Conservation (phyloP, 768 basidiomycete genomes). For the Multifurca ochricompacta region DNA sequence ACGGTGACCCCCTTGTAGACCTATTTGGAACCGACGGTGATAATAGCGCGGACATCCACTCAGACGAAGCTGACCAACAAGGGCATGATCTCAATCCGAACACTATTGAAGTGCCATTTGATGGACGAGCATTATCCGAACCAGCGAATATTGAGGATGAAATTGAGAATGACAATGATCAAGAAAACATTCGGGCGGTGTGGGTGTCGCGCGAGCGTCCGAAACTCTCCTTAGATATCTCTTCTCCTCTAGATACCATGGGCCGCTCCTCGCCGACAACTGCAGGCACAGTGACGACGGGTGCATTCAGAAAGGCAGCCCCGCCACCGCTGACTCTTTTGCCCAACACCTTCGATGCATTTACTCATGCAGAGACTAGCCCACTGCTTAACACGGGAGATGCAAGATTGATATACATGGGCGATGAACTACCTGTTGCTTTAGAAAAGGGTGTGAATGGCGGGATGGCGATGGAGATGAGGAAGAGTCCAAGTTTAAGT, state of each 20-base stretch:
- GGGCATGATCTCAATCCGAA: conserved; percentile 33
- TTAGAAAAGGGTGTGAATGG: conserved; percentile 17
- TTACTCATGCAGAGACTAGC: conserved; percentile 32
- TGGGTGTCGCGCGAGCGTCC: conserved; percentile 25
- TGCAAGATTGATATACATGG: conserved; percentile 41
- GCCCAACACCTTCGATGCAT: conserved; percentile 26
- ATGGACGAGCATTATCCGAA: conserved; percentile 32
- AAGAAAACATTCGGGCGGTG: conserved; percentile 29
- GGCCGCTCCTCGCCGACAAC: conserved; percentile 32
- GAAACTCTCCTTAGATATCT: conserved; percentile 32
- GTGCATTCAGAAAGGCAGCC: conserved; percentile 33
- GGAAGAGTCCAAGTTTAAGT: neutral
- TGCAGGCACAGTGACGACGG: conserved; percentile 8
- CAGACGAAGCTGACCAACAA: conserved; percentile 26
- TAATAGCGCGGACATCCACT: conserved; percentile 49
- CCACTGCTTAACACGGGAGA: conserved; percentile 33
- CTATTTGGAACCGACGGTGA: conserved; percentile 62
- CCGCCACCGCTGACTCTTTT: conserved; percentile 46
- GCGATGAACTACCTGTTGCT: conserved; percentile 24
- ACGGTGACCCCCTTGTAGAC: conserved; percentile 47
- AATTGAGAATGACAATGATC: conserved; percentile 35
- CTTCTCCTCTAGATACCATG: conserved; percentile 29
- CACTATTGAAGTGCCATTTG: conserved; percentile 46
- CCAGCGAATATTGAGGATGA: conserved; percentile 27
- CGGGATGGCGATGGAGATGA: conserved; percentile 17